These are phyloP conservation scores for Gynandropsis gynandra DNA, from an alignment of 345 rosid species.

Conservation along the genomic window DNA sequence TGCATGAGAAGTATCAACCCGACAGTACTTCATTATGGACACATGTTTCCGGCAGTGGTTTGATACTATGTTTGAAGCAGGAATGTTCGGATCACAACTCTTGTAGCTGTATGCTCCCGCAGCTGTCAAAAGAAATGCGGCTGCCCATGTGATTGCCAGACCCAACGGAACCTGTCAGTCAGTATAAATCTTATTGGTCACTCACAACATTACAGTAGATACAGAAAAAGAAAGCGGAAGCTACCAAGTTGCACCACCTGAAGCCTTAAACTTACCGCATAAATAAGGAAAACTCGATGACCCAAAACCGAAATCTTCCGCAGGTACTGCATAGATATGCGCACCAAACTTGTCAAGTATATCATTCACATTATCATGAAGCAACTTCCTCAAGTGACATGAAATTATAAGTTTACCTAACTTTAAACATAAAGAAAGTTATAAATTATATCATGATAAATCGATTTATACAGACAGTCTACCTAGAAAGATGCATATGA, in stretches of 20 bases:
- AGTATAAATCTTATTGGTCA: conserved; percentile 13
- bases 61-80: conserved; percentile 68
- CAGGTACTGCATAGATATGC: conserved; percentile 58
- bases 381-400: not conserved
- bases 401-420: conserved; percentile 2
- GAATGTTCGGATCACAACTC: conserved; percentile 73
- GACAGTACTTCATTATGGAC: conserved; percentile 71
- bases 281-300: conserved; percentile 87
- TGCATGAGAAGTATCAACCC: conserved; percentile 86
- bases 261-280: conserved; percentile 52
- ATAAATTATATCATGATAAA: not conserved
- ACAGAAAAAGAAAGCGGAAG: too few relatives aligned
- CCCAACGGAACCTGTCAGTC: conserved; percentile 79
- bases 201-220: too few relatives aligned
- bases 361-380: conserved; percentile 8
- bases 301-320: conserved; percentile 87
- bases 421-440: conserved; percentile 6
- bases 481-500: too few relatives aligned
- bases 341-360: conserved; percentile 4
- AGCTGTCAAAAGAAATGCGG: conserved; percentile 85
- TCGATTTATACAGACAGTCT: not conserved
- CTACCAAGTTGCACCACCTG: too few relatives aligned
- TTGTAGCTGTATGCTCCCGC: conserved; percentile 73
- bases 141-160: conserved; percentile 88
- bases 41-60: conserved; percentile 84